These are phyloP conservation scores for Aspergillus sp. DNA, from an alignment of 2,329 filamentous ascomycete species.

Conservation along the genomic window DNA sequence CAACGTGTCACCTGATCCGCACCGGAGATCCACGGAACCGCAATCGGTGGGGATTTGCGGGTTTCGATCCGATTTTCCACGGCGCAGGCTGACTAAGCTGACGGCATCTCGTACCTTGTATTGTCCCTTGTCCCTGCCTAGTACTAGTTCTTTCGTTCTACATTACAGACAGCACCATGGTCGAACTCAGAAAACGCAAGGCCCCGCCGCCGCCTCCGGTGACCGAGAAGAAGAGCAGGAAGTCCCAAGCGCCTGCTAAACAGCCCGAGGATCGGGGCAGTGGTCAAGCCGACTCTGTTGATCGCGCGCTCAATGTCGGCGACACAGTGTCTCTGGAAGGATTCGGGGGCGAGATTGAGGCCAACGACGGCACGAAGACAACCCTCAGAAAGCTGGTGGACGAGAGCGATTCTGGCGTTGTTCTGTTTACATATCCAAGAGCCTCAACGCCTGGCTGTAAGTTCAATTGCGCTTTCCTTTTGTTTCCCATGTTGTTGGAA, in stretches of 20 bases:
- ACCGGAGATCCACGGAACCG: no score
- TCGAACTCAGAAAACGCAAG: conserved; percentile 56
- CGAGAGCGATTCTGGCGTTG: conserved; percentile 73
- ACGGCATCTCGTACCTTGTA: no score
- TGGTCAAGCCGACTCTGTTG: conserved; percentile 7
- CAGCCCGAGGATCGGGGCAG: conserved; percentile 21
- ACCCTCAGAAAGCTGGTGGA: conserved; percentile 72
- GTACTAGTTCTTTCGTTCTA: no score
- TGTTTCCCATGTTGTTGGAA: no score
- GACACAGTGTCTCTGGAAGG: conserved; percentile 44
- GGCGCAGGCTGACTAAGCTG: no score
- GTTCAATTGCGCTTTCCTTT: no score
- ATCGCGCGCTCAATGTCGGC: conserved; percentile 32
- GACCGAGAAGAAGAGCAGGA: conserved; percentile 20
- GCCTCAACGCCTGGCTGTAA: conserved; percentile 91
- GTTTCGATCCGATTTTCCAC: no score
- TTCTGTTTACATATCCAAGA: conserved; percentile 91
- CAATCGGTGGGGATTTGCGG: no score
- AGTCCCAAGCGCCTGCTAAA: conserved; percentile 21
- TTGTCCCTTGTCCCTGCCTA: no score
- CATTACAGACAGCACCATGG: conserved; percentile 22
- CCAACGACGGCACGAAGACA: conserved; percentile 71
- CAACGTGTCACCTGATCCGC: no score
- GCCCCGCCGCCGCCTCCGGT: conserved; percentile 39
- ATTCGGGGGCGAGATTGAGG: conserved; percentile 65